Conservation (phyloP, 306 rosid genomes). For the Sicyos baderoa region DNA sequence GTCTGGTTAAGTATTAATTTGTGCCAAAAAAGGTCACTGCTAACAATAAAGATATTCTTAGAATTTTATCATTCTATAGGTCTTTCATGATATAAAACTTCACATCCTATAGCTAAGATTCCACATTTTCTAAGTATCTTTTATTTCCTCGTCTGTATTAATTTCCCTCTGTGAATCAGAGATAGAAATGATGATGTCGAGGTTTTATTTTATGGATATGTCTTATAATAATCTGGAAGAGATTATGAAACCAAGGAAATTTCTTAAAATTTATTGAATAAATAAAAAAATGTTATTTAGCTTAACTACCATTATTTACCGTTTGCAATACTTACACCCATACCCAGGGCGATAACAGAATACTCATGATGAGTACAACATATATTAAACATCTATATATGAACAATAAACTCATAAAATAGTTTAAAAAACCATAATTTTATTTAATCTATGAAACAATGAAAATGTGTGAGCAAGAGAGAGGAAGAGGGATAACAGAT, state of each 20-base stretch:
- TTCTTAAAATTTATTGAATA: not conserved
- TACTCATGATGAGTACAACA: not conserved
- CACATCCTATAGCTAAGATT: not conserved
- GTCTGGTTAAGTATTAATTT: not conserved
- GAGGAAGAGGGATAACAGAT: not conserved
- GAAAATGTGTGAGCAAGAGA: not conserved
- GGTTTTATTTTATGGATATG: not conserved
- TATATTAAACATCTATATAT: not conserved
- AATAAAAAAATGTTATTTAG: not conserved
- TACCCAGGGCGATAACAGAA: not conserved
- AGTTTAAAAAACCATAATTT: not conserved
- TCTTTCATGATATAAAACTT: not conserved
- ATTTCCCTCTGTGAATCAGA: not conserved
- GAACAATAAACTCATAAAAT: not conserved
- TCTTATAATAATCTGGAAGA: not conserved
- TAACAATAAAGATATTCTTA: not conserved
- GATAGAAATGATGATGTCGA: not conserved
- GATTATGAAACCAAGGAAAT: not conserved
- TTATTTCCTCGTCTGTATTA: not conserved
- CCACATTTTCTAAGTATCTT: not conserved
- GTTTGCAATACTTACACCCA: not conserved
- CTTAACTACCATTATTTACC: not conserved
- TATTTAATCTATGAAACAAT: not conserved
- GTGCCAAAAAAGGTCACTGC: not conserved
- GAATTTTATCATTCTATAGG: not conserved